Evolutionary conservation across 2,329 filamentous ascomycete species (phyloP), one percentile per base, ranked within the genome.

Genomic region (Pestalotiopsis sp.): DNA sequence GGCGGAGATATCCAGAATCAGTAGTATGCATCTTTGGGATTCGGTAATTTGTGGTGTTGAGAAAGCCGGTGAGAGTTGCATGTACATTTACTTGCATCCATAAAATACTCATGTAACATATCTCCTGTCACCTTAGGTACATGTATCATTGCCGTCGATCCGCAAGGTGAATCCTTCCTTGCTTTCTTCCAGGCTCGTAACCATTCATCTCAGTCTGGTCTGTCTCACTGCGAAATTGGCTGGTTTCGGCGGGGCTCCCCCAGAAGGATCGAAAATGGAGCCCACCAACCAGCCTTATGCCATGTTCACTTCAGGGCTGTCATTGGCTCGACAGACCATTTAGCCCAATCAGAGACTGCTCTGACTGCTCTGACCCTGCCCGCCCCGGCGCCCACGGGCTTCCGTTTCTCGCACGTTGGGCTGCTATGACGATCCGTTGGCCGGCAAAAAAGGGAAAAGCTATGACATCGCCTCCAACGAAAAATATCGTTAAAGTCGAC

Each of bases 341-440:
- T 55, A 52, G 45, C 6, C 45, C 45, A 52, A 52, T 52, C 45
- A 52, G 45, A 52, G 45, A 52, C 17, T 17, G 45, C 20, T 6
- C 45, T 49, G 13, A 9, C 17, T 20, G n/a, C 6, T 20, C 49
- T 41, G 59, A 75, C 68, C 72, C 75, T 73, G 76, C 76, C 76
- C 41, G 63, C 68, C 31, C 31, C 73, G 69, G 68, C 70, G 72
- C 67, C 70, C 70, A 23, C 25, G 69, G 70, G 38, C 11, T 64
- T 67, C 66, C 71, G 52, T 39, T 55, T 63, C 59, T 66, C 14
- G 23, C 76, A 77, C 76, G 76, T 78, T 78, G 72, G 74, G 71
- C 69, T 68, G 70, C 60, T 59, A 72, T 72, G 72, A 71, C 71
- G 71, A 75, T 67, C 70, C 66, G 76, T 73, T 77, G 76, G 76